Evolutionary conservation across 1,284 basidiomycete species (phyloP), one percentile per base, ranked within the genome.

Genomic region (Spongispora temasekensis): DNA sequence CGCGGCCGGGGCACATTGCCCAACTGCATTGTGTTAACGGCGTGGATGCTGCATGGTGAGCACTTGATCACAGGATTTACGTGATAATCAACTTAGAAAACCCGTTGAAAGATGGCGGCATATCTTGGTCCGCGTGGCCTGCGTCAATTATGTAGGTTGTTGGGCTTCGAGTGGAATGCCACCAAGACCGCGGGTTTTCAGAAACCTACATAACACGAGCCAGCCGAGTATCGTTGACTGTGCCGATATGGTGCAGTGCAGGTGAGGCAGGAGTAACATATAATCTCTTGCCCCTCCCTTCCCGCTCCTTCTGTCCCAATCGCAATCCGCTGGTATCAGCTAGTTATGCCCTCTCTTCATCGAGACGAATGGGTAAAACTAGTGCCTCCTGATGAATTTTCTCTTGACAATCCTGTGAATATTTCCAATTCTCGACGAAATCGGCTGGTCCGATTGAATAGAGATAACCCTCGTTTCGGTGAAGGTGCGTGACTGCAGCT

Each of bases 361-460:
- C 64, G 62, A 53, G 71, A 74, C 6, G 72, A 61, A 42, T 71
- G 70, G 70, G 69, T 74, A 32, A 71, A 74, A 42, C 56, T 74
- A 3, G 23, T 31, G 9, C 69, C 66, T 27, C 71, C 73, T 15
- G 82, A 83, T 70, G 79, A 81, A 53, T 83, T 81, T 68, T 78
- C 76, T 59, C 71, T 80, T 56, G 72, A 77, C 53, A 76, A 83
- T 61, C 75, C 76, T n/a, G 67, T 68, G 52, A 82, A 82, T 60
- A 31, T 34, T 37, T 40, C 61, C 31, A 70, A 71, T 58, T 74
- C 76, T 50, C 72, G 72, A 67, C 74, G 73, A 64, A 77, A 71
- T 61, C 74, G 79, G 61, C 67, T 83, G 60, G 69, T 74, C 44
- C 65, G 67, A 37, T 64, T 83, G 32, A 66, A 71, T 31, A 62